Base-by-base conservation (phyloP, 225 moss, liverwort and hornwort genomes). In the Marchantia paleacea region DNA sequence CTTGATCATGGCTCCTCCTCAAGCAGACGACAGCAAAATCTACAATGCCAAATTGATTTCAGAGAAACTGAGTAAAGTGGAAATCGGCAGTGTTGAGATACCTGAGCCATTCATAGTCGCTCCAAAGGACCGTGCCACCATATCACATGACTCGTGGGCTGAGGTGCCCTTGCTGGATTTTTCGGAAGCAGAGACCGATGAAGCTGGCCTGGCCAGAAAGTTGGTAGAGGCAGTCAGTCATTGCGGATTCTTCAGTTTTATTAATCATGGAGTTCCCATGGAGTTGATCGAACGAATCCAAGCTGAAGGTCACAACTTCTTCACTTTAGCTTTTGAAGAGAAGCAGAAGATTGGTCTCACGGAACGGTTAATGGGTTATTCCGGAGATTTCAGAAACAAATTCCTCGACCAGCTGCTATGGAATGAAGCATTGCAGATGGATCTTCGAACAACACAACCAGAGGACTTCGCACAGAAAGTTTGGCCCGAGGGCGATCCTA, bases 181-280 rank as follows among this genome's bases (percentile, higher is more conserved):
- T 12, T 25, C 80, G 4, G 80, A 84, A 72, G 16, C 62, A 0
- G 39, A 65, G 31, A 71, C 71, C 7, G 30, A 81, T 55, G 77
- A 84, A 52, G 54, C 19, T 26, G 55, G 39, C 11, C 8, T 81
- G 47, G 70, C 78, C 7, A 75, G 66, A 19, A 92, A 90, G 84
- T 78, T 91, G 50, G 83, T 82, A 11, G 85, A 89, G 0, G 89
- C 91, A 12, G 82, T 84, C 64, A 80, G 82, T 52, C 25, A 73
- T 0, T 93, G 93, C 89, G 91, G 92, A 0, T 92, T 93, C 76
- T 92, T 92, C 82, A 88, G 90, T 73, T 80, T 92, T 20, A 80
- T 82, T 55, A 89, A 91, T 79, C 92, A 92, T 63, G 88, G 90
- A 13, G 83, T 92, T 22, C 84, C 90, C 1, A 66, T 80, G 29